Evolutionary conservation across 768 basidiomycete genomes (phyloP), one percentile per base, ranked within the genome.

Genomic region (Hericium alpestre): DNA sequence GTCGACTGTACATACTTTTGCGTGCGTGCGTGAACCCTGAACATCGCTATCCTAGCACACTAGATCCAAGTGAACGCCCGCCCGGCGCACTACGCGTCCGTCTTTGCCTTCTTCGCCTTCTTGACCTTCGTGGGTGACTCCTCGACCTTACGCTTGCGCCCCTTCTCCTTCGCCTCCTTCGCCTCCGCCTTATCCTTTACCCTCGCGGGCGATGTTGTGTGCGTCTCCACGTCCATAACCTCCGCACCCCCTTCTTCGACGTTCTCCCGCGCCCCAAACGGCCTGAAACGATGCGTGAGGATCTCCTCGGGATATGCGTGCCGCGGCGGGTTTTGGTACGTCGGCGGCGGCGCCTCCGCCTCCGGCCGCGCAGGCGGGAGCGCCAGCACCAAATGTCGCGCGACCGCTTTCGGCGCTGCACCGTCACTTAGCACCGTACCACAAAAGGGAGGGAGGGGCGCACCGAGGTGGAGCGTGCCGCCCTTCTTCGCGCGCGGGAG

Each of bases 391-490:
- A 63, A 38, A n/a, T 63, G 60, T 1, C 60, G 57, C 10, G 55
- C 53, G 23, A 63, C 23, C 22, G 62, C 53, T 9, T 56, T 61
- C 15, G 48, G 55, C 4, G 57, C 60, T 63, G 39, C 22, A 16
- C 12, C 13, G 9, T 51, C 15, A 18, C 32, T 25, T 3, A 46
- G 25, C 25, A 25, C 25, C 25, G 25, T 25, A 25, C 25, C 3
- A 25, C 25, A 25, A 25, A 16, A 18, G 12, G 8, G 20, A 4
- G 8, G 38, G 9, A 2, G 16, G 18, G 13, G 55, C 61, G 52
- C 53, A 63, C 62, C 43, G 43, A 58, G 62, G 40, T 48, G 61
- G 1, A 61, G 53, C 43, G 52, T 56, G 50, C 62, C 62, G 38
- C 55, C 53, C 25, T 61, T 63, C 37, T 50, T 40, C 20, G 58